These are phyloP conservation scores for Zygoascus sp. DNA, from an alignment of 1,139 yeast genomes.

Conservation along the genomic window DNA sequence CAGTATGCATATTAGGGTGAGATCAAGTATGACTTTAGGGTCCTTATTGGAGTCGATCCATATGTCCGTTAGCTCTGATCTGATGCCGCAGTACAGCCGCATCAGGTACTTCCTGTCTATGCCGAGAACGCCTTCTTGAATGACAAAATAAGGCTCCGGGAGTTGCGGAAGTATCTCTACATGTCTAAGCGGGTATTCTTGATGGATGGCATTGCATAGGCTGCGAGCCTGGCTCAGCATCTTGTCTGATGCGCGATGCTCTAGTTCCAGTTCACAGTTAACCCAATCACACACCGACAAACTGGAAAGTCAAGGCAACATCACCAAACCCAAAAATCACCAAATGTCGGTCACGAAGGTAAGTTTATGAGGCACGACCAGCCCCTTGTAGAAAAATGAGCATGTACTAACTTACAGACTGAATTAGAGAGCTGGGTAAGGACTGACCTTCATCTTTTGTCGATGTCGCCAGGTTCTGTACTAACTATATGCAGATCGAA, in stretches of 20 bases:
- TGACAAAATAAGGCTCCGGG: slow-evolving; percentile 14
- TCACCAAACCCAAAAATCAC: background rate
- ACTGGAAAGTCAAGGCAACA: background rate
- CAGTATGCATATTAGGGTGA: slow-evolving; percentile 28
- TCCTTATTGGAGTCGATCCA: background rate
- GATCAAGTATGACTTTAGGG: slow-evolving; percentile 5
- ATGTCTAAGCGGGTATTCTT: slow-evolving; percentile 9
- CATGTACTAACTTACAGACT: background rate
- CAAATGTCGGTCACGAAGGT: background rate
- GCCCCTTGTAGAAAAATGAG: too few species aligned
- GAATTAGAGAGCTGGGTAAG: slow-evolving; percentile 3
- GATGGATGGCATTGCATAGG: background rate
- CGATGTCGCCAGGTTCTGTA: too few species aligned
- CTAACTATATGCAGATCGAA: slow-evolving; percentile 13
- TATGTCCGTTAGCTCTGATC: slow-evolving; percentile 14
- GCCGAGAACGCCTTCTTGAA: slow-evolving; percentile 31
- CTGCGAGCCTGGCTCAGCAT: background rate
- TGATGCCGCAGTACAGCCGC: slow-evolving; percentile 17
- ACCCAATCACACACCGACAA: background rate
- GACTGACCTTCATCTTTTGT: background rate
- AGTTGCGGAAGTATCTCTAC: slow-evolving; percentile 19
- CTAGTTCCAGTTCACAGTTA: background rate
- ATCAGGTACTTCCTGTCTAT: slow-evolving; percentile 25
- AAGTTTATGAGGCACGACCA: background rate
- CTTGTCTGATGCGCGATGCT: too few species aligned